A percentile compares a stretch with the other conserved stretches of the same genome.
phyloP scores from a whole-genome alignment of 2,329 filamentous ascomycete genomes.

The Arthroderma sp. region DNA sequence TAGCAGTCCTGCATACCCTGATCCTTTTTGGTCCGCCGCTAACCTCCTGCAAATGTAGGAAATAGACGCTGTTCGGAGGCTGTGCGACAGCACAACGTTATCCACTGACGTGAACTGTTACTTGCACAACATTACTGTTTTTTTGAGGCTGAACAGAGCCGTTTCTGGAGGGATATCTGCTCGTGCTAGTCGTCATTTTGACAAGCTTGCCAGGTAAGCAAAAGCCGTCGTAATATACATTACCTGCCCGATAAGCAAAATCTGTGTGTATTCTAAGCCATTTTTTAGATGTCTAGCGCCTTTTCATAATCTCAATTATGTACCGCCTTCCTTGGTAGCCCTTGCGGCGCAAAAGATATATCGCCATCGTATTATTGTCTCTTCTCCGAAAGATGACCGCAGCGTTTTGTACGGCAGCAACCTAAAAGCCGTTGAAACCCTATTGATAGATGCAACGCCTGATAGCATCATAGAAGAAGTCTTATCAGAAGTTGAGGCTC shows the following conservation, averaged over 20 bases:
- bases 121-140: conserved; percentile 74
- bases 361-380: conserved; percentile 65
- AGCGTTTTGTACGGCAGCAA: conserved; percentile 92
- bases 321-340: conserved; percentile 69
- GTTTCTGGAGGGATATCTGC: conserved; percentile 68
- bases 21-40: neutral
- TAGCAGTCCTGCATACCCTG: neutral
- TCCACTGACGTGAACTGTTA: conserved; percentile 72
- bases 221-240: too few relatives aligned
- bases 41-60: conserved; percentile 12
- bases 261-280: conserved; percentile 15
- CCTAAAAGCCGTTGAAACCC: conserved; percentile 49
- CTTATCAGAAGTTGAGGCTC: conserved; percentile 42
- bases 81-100: conserved; percentile 46
- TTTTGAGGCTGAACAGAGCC: conserved; percentile 76
- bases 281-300: conserved; percentile 55
- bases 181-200: conserved; percentile 63
- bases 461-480: conserved; percentile 47
- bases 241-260: neutral
- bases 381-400: conserved; percentile 57
- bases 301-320: conserved; percentile 66
- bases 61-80: conserved; percentile 47
- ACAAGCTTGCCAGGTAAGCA: conserved; percentile 47
- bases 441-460: conserved; percentile 48
- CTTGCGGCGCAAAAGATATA: conserved; percentile 81